Evolutionary conservation across 345 rosid species (phyloP), one percentile per base, ranked within the genome.

Genomic region (Hypericum androsaemum): DNA sequence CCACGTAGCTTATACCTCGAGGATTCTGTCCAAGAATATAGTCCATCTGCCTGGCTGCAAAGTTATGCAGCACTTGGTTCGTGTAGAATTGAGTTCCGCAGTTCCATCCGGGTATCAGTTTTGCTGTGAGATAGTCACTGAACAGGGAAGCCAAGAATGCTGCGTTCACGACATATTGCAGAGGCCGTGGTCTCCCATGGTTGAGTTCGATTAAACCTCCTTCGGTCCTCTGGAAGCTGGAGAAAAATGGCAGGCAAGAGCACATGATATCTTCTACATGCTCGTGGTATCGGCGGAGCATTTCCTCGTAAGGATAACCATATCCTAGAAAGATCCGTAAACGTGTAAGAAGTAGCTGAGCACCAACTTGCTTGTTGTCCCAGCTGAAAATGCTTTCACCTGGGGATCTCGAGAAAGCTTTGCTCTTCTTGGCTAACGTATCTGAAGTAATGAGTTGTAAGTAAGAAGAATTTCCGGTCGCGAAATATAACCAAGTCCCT

Each of bases 21-120:
- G 54, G 69, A 41, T 53, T 64, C 47, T 64, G 52, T 5, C 63
- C 50, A 5, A 64, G 40, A 43, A 64, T 52, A 48, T 58, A 64
- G 41, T 58, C 54, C 39, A 64, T 58, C 44, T 57, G 58, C 15
- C 41, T 43, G 36, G 41, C 59, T 56, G 64, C 63, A 12, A 64
- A 53, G 10, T 41, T 9, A 1, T 48, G 63, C 45, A 64, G 53
- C 41, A 37, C 50, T 16, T 64, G 50, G 10, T 32, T 52, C 3
- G 45, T 10, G 63, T 45, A 52, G 51, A 64, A 64, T 10, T 46
- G 3, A 10, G 38, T 14, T 36, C 59, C 63, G 10, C 63, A 64
- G 14, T 35, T 43, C 68, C 68, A 53, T 39, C 69, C 64, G 12
- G 64, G 15, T 36, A 43, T 17, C 39, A 40, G 1, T 7, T 37